Percentiles rank a stretch among this genome's conserved stretches.
Evolutionary conservation across 2,329 filamentous ascomycete species (phyloP).

Genomic region (Stemphylium vesicarium): DNA sequence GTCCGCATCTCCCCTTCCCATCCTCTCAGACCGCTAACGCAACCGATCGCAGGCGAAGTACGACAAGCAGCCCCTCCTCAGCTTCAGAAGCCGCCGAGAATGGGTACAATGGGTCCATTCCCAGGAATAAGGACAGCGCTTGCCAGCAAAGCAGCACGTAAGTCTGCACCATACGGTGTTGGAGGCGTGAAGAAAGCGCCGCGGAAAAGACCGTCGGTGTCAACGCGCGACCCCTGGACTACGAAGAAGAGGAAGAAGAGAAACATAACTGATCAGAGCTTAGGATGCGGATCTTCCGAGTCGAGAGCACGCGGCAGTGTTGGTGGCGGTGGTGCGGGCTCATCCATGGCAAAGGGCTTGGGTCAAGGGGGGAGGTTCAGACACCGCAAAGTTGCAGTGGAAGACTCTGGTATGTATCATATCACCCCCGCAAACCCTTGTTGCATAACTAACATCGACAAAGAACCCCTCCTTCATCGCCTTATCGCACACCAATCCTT

Average conservation of each 20-base stretch:
- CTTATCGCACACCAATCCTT: slow-evolving; percentile 7
- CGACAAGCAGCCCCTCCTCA: too few species aligned
- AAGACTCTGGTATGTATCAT: background rate
- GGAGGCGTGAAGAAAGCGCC: background rate
- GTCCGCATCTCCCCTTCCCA: background rate
- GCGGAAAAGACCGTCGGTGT: background rate
- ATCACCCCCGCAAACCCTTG: background rate
- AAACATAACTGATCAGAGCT: background rate
- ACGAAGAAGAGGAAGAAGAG: background rate
- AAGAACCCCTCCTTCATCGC: background rate
- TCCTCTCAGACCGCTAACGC: background rate
- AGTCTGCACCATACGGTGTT: background rate
- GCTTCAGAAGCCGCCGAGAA: too few species aligned
- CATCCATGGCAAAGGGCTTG: background rate
- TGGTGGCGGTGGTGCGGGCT: too few species aligned
- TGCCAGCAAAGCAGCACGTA: slow-evolving; percentile 1
- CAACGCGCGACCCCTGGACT: background rate
- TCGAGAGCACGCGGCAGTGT: too few species aligned
- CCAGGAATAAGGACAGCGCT: too few species aligned
- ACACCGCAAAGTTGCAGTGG: too few species aligned
- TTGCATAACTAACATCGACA: background rate
- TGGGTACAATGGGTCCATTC: too few species aligned
- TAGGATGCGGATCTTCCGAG: too few species aligned
- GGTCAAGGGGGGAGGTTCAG: background rate
- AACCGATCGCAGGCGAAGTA: too few species aligned